A percentile compares a stretch with the other conserved stretches of the same genome.
phyloP scores from a whole-genome alignment of 176 grass and related monocot genomes.

The Aegilops longissima region DNA sequence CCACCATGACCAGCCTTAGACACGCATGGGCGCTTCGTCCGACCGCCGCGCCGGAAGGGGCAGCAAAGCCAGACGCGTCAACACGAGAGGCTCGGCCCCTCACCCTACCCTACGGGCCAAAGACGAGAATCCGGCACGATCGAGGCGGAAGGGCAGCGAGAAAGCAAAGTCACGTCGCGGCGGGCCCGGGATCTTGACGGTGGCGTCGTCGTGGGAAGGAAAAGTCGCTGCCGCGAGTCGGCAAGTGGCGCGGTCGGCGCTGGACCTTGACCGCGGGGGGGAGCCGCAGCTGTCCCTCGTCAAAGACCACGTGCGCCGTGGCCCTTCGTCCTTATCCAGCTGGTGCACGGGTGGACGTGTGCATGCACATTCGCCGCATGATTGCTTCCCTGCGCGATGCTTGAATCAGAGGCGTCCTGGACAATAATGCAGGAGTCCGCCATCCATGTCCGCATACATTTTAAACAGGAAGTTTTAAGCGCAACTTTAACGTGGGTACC shows the following conservation, averaged over 20 bases:
- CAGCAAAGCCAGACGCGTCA: neutral
- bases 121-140: neutral
- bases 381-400: neutral
- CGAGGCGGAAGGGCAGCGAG: neutral
- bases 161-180: neutral
- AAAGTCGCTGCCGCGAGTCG: neutral
- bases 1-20: no score
- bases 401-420: no score
- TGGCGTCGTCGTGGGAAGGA: neutral
- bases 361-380: neutral
- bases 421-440: no score
- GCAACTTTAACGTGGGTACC: no score
- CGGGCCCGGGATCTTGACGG: neutral
- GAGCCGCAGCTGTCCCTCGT: neutral
- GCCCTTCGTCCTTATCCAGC: neutral
- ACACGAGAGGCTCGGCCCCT: neutral
- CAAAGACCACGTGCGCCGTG: neutral
- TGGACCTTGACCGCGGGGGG: conserved; percentile 28
- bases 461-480: no score
- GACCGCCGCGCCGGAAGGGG: neutral
- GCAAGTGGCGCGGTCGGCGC: conserved; percentile 33
- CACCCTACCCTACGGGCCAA: no score
- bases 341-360: neutral
- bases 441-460: no score
- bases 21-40: neutral